Evolutionary conservation across 441 rosid genomes (phyloP).

Genomic region (Kokia cookei): DNA sequence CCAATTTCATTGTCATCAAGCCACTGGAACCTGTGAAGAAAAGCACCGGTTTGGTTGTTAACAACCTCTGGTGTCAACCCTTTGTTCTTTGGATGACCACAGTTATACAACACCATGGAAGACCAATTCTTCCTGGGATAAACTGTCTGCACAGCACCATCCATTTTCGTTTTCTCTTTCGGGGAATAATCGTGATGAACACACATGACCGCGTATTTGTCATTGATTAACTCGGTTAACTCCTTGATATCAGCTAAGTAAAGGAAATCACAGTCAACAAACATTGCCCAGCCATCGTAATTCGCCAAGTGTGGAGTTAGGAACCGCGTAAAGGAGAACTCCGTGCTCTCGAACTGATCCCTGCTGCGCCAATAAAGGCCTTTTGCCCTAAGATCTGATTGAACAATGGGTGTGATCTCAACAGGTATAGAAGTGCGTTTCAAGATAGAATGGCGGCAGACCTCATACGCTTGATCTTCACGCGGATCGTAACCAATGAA

Average conservation of each 20-base stretch:
- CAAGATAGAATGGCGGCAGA: slow-evolving; percentile 62
- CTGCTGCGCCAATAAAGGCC: slow-evolving; percentile 83
- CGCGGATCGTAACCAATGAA: slow-evolving; percentile 89
- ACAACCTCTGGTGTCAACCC: slow-evolving; percentile 27
- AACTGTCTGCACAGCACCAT: slow-evolving; percentile 88
- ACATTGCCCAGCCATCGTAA: slow-evolving; percentile 94
- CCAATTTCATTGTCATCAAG: slow-evolving; percentile 86
- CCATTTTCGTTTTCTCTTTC: slow-evolving; percentile 93
- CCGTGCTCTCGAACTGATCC: slow-evolving; percentile 83
- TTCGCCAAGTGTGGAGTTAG: slow-evolving; percentile 75
- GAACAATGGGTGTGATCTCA: slow-evolving; percentile 69
- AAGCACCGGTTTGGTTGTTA: slow-evolving; percentile 13
- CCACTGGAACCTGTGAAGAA: slow-evolving; percentile 48
- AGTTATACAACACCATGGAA: slow-evolving; percentile 92
- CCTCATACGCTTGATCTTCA: slow-evolving; percentile 82
- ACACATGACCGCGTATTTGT: slow-evolving; percentile 91
- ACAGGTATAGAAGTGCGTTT: slow-evolving; percentile 77
- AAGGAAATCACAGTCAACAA: slow-evolving; percentile 92
- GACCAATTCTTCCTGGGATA: slow-evolving; percentile 99
- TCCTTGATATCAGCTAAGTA: slow-evolving; percentile 77
- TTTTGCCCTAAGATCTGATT: slow-evolving; percentile 65
- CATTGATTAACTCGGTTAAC: slow-evolving; percentile 64
- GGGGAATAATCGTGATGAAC: slow-evolving; percentile 94
- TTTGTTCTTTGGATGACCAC: slow-evolving; percentile 90
- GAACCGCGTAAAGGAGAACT: slow-evolving; percentile 89